Conservation (phyloP, 2,329 filamentous ascomycete species). For the Cladorrhinum sp. region DNA sequence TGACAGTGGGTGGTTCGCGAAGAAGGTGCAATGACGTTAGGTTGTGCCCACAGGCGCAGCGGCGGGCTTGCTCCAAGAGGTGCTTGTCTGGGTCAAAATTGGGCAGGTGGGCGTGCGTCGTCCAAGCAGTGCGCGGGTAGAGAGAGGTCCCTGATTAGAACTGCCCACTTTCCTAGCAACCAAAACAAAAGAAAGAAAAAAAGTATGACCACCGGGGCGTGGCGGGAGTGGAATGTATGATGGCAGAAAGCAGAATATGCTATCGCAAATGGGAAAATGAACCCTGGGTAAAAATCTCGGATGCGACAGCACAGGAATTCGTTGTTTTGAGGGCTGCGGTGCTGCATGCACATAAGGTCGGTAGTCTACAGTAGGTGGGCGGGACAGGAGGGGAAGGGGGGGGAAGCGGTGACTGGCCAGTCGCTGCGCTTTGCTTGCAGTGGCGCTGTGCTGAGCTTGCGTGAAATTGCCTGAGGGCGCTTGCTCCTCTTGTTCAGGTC, state of each 20-base stretch:
- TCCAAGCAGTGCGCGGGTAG: neutral
- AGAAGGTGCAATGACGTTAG: constrained; percentile 27
- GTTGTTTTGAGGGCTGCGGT: constrained; percentile 8
- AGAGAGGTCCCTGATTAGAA: neutral
- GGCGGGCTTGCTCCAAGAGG: constrained; percentile 21
- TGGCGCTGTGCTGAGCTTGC: neutral
- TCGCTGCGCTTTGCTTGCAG: neutral
- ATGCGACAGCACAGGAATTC: constrained; percentile 10
- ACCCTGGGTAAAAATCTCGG: constrained; percentile 12
- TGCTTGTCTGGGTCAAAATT: constrained; percentile 27
- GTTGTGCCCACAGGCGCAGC: constrained; percentile 25
- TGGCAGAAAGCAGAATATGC: too few species aligned
- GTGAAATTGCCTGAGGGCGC: neutral
- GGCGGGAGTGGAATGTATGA: neutral
- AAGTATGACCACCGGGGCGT: too few species aligned
- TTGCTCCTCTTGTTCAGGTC: neutral
- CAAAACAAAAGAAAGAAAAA: neutral
- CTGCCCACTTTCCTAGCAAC: neutral
- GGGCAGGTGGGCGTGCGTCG: constrained; percentile 24
- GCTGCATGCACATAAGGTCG: neutral
- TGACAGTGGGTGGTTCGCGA: constrained; percentile 13
- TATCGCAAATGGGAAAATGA: neutral
- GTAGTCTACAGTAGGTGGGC: too few species aligned
- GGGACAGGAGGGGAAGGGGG: neutral
- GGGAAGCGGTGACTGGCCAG: neutral